A percentile compares a stretch with the other conserved stretches of the same genome.
Evolutionary conservation across 371 early-diverging fungal genomes (phyloP).

Genomic region (Umbelopsis sp.): DNA sequence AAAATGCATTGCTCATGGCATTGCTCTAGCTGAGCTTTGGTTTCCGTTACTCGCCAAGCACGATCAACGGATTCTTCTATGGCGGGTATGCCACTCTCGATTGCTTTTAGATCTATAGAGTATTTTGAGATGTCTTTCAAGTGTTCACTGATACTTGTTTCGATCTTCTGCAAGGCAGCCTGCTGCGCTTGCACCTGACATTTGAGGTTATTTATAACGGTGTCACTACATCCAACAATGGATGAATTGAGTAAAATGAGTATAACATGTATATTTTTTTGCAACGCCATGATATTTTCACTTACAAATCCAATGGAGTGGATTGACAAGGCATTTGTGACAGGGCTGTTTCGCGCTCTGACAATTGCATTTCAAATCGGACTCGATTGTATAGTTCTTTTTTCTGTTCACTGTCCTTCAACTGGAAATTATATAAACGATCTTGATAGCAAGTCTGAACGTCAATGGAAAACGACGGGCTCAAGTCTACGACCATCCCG

Average conservation of each 20-base stretch:
- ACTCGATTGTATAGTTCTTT: conserved; percentile 8
- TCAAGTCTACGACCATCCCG: not conserved
- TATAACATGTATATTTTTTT: not conserved
- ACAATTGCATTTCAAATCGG: conserved; percentile 16
- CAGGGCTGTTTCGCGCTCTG: not conserved
- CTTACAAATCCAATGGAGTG: not conserved
- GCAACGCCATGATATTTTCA: not conserved
- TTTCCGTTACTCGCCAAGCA: not conserved
- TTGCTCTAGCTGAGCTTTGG: not conserved
- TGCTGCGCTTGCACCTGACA: conserved; percentile 1
- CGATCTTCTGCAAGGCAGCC: not conserved
- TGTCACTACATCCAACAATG: not conserved
- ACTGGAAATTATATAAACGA: conserved; percentile 2
- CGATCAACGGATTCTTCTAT: not conserved
- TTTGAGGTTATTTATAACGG: not conserved
- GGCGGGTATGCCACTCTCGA: not conserved
- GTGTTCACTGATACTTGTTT: not conserved
- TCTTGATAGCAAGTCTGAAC: not conserved
- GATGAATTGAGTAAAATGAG: not conserved
- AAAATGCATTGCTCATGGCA: not conserved
- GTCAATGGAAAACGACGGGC: not conserved
- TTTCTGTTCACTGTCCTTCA: not conserved
- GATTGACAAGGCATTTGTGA: not conserved
- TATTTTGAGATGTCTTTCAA: not conserved
- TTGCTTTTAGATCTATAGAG: not conserved